phyloP scores from a whole-genome alignment of 495 filamentous ascomycete genomes.

The Neurospora cerealis region DNA sequence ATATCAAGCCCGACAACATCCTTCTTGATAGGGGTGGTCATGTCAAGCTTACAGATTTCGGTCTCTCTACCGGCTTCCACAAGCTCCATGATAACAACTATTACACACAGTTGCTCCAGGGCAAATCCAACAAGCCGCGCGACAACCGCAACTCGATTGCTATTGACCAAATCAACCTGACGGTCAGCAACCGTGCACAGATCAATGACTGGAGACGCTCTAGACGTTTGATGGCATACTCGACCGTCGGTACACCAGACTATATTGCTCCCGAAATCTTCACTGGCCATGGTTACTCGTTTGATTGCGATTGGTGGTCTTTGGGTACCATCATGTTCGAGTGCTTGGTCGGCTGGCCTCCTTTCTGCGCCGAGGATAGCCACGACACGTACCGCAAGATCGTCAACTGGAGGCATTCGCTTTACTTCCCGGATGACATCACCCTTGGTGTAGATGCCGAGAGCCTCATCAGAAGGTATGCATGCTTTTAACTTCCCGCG shows the following conservation, averaged over 20 bases:
- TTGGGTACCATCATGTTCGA: slow-evolving; percentile 99
- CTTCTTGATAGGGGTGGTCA: slow-evolving; percentile 90
- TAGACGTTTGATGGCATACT: slow-evolving; percentile 89
- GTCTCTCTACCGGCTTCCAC: slow-evolving; percentile 94
- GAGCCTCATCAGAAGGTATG: slow-evolving; percentile 73
- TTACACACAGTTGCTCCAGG: slow-evolving; percentile 90
- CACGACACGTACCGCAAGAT: slow-evolving; percentile 99
- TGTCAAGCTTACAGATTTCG: slow-evolving; percentile 98
- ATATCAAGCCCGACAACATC: slow-evolving; percentile 99
- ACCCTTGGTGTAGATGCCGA: slow-evolving; percentile 80
- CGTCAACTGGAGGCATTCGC: slow-evolving; percentile 88
- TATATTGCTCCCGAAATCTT: slow-evolving; percentile 99
- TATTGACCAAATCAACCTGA: slow-evolving; percentile 95
- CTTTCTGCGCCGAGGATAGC: slow-evolving; percentile 95
- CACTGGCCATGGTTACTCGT: slow-evolving; percentile 87
- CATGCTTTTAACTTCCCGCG: neutral
- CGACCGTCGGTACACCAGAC: slow-evolving; percentile 94
- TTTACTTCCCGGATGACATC: slow-evolving; percentile 96
- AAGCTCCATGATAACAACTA: slow-evolving; percentile 97
- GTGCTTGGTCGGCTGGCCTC: slow-evolving; percentile 96
- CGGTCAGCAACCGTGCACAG: slow-evolving; percentile 89
- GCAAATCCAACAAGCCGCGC: slow-evolving; percentile 61
- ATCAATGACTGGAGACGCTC: slow-evolving; percentile 99
- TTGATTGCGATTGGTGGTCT: slow-evolving; percentile 98
- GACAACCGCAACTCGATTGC: slow-evolving; percentile 80